These are phyloP conservation scores for Trametes coccinea DNA, from an alignment of 768 basidiomycete species.

Conservation along the genomic window DNA sequence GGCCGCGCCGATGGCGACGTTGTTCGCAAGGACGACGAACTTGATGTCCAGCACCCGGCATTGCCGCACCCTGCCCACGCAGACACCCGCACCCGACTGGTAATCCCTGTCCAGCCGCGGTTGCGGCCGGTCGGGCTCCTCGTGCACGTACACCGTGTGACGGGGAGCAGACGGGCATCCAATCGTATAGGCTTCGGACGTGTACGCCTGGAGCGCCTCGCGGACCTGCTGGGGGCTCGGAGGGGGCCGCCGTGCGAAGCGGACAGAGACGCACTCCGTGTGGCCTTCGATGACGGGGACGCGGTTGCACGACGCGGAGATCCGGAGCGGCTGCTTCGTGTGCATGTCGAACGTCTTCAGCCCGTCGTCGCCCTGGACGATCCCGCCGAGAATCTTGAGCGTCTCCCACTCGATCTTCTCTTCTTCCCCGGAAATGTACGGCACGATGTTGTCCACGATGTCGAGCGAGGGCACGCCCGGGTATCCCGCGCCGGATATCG, in stretches of 20 bases:
- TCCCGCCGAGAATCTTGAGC: constrained; percentile 90
- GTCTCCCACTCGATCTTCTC: constrained; percentile 99
- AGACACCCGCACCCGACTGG: constrained; percentile 89
- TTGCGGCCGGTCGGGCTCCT: constrained; percentile 90
- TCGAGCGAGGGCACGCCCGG: constrained; percentile 90
- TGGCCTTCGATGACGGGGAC: constrained; percentile 97
- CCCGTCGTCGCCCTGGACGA: constrained; percentile 57
- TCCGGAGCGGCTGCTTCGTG: constrained; percentile 71
- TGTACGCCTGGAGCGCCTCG: constrained; percentile 73
- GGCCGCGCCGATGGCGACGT: constrained; percentile 94
- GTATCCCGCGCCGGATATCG: constrained; percentile 97
- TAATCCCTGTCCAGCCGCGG: constrained; percentile 89
- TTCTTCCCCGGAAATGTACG: constrained; percentile 90
- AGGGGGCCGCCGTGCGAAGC: constrained; percentile 76
- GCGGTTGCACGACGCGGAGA: constrained; percentile 92
- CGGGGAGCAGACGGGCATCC: constrained; percentile 84
- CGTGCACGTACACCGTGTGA: constrained; percentile 87
- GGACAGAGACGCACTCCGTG: constrained; percentile 84
- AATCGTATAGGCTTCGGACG: constrained; percentile 71
- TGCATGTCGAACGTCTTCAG: constrained; percentile 82
- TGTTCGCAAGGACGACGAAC: constrained; percentile 90
- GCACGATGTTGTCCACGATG: constrained; percentile 94
- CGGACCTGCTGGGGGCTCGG: constrained; percentile 87
- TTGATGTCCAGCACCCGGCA: constrained; percentile 94
- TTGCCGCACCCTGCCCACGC: constrained; percentile 86